Evolutionary conservation across 106 monocot species (phyloP), one percentile per base, ranked within the genome.

Genomic region (Acanthochlamys bracteata): DNA sequence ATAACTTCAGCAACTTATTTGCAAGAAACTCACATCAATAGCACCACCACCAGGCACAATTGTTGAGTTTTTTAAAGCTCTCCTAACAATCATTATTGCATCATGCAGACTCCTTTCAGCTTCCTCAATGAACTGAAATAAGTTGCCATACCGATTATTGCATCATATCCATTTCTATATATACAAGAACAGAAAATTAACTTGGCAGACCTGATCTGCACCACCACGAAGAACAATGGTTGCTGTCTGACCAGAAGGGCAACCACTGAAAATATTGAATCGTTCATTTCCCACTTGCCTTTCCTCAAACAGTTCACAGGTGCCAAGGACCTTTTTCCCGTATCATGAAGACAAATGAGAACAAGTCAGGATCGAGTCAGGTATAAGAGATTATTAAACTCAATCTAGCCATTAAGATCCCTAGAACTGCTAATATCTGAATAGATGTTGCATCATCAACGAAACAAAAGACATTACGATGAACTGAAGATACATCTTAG

Each of bases 41-140:
- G 98, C 98, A 80, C 98, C 98, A 66, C 98, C 98, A 74, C 98
- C 98, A 27, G 98, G 58, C 47, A 99, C 98, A 68, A 99, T 80
- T 58, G 88, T 92, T n/a, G 98, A 99, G 71, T 99, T 99, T 68
- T 92, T 99, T 42, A 99, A 17, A 75, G 92, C 92, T 78, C 98
- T 89, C 73, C 98, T 92, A 20, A 99, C 98, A 39, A 99, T 99
- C 98, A 99, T 99, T 24, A 99, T 99, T 20, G 98, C 98, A 86
- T 99, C 98, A 75, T 99, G 98, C 41, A 99, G 65, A 57, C 98
- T 99, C 57, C 98, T 74, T 70, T 99, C 98, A 70, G 98, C 98
- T 84, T 99, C 98, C 68, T 99, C 98, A 78, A 99, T 99, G 71
- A 99, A 99, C 98, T 99, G 66, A 52, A 17, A 54, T 42, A 53